phyloP scores from a whole-genome alignment of 306 rosid genomes.

The Trifolium subterraneum region DNA sequence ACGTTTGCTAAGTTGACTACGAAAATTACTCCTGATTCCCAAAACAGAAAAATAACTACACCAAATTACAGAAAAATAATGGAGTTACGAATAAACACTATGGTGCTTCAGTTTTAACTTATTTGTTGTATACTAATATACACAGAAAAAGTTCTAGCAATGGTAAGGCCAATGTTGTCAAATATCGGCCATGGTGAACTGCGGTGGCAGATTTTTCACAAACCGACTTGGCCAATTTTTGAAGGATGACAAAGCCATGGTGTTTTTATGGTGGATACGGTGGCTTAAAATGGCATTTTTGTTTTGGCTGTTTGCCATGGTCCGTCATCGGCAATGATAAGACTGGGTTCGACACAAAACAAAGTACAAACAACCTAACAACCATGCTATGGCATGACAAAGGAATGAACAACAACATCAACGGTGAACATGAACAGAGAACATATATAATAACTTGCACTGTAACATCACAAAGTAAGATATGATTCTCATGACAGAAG shows the following conservation, averaged over 20 bases:
- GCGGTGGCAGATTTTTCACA: neutral
- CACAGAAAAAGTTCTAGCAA: neutral
- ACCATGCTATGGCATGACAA: neutral
- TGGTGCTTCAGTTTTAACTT: neutral
- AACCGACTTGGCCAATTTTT: neutral
- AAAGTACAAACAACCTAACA: conserved; percentile 15
- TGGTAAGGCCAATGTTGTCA: neutral
- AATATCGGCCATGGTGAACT: neutral
- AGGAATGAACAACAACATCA: neutral
- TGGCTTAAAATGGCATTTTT: too few relatives aligned
- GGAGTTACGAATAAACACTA: neutral
- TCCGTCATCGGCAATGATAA: neutral
- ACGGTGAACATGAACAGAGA: conserved; percentile 13
- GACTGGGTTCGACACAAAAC: neutral
- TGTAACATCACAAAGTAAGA: too few relatives aligned
- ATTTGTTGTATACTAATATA: neutral
- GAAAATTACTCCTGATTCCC: neutral
- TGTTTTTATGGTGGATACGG: neutral
- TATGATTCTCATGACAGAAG: too few relatives aligned
- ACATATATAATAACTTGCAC: neutral
- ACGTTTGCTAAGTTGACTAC: neutral
- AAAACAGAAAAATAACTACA: neutral
- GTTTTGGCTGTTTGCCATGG: neutral
- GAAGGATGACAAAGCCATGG: neutral
- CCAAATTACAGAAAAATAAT: neutral